Evolutionary conservation across 345 rosid species (phyloP).

Genomic region (Salix udensis): DNA sequence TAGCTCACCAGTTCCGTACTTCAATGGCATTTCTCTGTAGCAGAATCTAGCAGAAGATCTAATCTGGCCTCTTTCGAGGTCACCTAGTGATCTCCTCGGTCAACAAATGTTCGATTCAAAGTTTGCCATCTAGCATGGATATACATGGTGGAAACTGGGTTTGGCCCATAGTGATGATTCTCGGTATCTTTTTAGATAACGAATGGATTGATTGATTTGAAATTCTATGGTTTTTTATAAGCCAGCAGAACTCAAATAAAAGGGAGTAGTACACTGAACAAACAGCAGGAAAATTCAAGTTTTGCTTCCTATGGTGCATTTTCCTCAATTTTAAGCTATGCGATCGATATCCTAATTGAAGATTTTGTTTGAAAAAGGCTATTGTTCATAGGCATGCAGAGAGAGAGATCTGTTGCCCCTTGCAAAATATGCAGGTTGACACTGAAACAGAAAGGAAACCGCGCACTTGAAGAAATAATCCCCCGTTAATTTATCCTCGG

Average conservation of each 20-base stretch:
- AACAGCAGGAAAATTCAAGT: not conserved
- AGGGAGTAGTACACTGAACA: not conserved
- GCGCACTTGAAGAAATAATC: not conserved
- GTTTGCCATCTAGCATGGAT: not conserved
- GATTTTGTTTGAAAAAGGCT: not conserved
- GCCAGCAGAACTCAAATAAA: not conserved
- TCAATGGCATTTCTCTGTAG: slow-evolving; percentile 5
- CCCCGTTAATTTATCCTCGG: too few relatives aligned
- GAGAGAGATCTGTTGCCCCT: not conserved
- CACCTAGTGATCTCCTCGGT: not conserved
- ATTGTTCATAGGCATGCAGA: not conserved
- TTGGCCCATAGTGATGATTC: not conserved
- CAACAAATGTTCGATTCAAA: not conserved
- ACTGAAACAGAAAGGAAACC: not conserved
- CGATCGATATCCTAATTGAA: too few relatives aligned
- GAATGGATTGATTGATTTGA: not conserved
- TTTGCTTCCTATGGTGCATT: too few relatives aligned
- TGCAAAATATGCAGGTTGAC: not conserved
- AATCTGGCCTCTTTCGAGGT: slow-evolving; percentile 5
- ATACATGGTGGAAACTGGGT: not conserved
- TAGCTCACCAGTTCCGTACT: slow-evolving; percentile 14
- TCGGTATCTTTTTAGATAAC: not conserved
- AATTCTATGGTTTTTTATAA: not conserved
- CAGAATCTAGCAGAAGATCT: slow-evolving; percentile 7
- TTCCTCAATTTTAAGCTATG: too few relatives aligned